These are phyloP conservation scores for Yamadazyma nakazawae DNA, from an alignment of 805 yeast genomes.

Conservation along the genomic window DNA sequence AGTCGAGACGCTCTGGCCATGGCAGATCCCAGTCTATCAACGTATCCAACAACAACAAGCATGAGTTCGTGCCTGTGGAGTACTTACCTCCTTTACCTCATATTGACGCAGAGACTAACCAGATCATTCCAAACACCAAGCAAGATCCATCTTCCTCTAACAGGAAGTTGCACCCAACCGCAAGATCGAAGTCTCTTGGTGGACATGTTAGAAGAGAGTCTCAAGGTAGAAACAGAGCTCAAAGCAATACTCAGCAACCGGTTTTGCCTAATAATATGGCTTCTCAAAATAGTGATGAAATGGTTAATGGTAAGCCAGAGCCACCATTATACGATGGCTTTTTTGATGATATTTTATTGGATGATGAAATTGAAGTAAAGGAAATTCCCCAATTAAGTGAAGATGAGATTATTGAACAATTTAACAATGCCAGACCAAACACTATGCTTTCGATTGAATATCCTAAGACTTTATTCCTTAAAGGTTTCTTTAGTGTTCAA, in stretches of 20 bases:
- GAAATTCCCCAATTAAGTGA: conserved; percentile 38
- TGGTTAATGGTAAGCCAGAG: conserved; percentile 26
- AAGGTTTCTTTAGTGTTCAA: conserved; percentile 92
- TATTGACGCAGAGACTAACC: conserved; percentile 28
- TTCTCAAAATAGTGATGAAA: conserved; percentile 45
- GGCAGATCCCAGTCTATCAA: conserved; percentile 32
- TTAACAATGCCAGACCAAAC: conserved; percentile 59
- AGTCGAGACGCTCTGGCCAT: conserved; percentile 18
- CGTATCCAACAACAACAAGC: conserved; percentile 27
- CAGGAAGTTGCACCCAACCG: conserved; percentile 66
- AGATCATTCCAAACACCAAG: conserved; percentile 12
- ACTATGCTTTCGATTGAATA: conserved; percentile 92
- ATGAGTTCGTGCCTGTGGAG: conserved; percentile 42
- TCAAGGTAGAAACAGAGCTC: conserved; percentile 13
- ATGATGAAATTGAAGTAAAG: conserved; percentile 27
- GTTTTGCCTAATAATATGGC: conserved; percentile 44
- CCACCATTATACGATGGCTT: conserved; percentile 39
- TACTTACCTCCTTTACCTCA: conserved; percentile 45
- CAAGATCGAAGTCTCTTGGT: conserved; percentile 86
- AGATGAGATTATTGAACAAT: conserved; percentile 40
- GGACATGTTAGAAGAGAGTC: conserved; percentile 67
- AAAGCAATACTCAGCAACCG: conserved; percentile 28
- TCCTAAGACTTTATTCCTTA: conserved; percentile 84
- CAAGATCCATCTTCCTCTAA: conserved; percentile 8
- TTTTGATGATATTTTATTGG: conserved; percentile 56